Evolutionary conservation across 257 asterid species (phyloP), one percentile per base, ranked within the genome.

Genomic region (Orobanche coerulescens): DNA sequence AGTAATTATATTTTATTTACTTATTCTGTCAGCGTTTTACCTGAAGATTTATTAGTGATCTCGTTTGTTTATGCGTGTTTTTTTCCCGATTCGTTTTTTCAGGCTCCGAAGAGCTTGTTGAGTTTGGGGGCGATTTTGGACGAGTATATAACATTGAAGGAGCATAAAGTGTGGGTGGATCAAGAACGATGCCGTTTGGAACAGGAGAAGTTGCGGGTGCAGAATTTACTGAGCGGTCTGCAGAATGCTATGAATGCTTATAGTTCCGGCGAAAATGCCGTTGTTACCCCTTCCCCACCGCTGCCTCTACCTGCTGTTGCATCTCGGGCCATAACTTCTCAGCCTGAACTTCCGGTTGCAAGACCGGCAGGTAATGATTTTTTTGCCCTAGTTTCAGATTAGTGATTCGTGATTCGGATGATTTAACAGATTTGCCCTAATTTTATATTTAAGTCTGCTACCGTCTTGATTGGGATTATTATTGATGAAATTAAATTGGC

Each of bases 101-200:
- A 92, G 98, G 92, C 90, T 26, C 96, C 98, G 15, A 88, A 85
- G 79, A 81, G 77, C 68, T 70, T 92, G 79, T 63, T 92, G 94
- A 80, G 89, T 69, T 77, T 92, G 81, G 86, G 81, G 11, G 87
- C 77, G 25, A 86, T 92, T 64, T 63, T 92, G 80, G 95, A 92
- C 14, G 98, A 92, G 75, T 92, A 92, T 72, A 80, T 92, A 20
- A 53, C 83, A 9, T 26, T 92, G 71, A 92, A 92, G 84, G 98
- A 80, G 72, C 92, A 81, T 72, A 92, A 84, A 70, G 83, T 92
- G 74, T 55, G 47, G 22, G 20, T 88, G 62, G 94, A 92, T 22
- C 94, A 85, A 15, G 98, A 88, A 59, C 84, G 81, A 36, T 53
- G 78, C 18, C 88, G 90, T 37, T 22, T 82, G 81, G 96, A 88